A percentile compares a stretch with the other conserved stretches of the same genome.
Evolutionary conservation across 2,329 filamentous ascomycete species (phyloP).

Genomic region (Epichloe coenophiala): DNA sequence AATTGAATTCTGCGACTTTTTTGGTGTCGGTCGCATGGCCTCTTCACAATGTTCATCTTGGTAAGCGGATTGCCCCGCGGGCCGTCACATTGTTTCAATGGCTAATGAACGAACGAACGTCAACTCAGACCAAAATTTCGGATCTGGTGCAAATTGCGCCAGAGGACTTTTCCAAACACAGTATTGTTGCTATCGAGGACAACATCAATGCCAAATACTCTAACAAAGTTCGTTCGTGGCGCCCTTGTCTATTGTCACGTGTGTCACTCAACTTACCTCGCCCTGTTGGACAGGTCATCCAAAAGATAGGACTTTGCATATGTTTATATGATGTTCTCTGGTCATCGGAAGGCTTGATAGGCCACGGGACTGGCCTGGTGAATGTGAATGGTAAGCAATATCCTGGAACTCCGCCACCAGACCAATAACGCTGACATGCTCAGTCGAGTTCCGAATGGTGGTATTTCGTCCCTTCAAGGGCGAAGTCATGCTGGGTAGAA

Average conservation of each 20-base stretch:
- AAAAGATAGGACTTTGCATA: slow-evolving; percentile 87
- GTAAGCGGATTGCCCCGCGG: slow-evolving; percentile 17
- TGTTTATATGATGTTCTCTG: slow-evolving; percentile 84
- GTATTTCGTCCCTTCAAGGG: slow-evolving; percentile 95
- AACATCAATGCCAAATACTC: slow-evolving; percentile 96
- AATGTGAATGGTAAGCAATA: slow-evolving; percentile 68
- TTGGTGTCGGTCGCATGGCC: background rate
- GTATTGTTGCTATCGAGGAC: slow-evolving; percentile 78
- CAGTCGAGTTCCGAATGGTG: slow-evolving; percentile 84
- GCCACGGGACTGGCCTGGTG: slow-evolving; percentile 79
- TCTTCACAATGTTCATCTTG: slow-evolving; percentile 34
- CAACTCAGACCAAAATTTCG: slow-evolving; percentile 67
- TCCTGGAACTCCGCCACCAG: background rate
- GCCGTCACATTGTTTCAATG: background rate
- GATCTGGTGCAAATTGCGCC: slow-evolving; percentile 90
- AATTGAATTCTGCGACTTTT: background rate
- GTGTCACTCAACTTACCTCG: slow-evolving; percentile 1
- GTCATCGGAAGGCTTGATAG: slow-evolving; percentile 85
- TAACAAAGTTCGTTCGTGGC: slow-evolving; percentile 51
- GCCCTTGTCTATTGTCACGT: background rate
- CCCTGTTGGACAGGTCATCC: slow-evolving; percentile 49
- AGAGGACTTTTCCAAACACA: slow-evolving; percentile 74
- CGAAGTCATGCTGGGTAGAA: slow-evolving; percentile 77
- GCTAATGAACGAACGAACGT: background rate
- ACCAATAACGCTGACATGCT: background rate